These are phyloP conservation scores for Monilinia fructicola DNA, from an alignment of 2,329 filamentous ascomycete genomes.

Conservation along the genomic window DNA sequence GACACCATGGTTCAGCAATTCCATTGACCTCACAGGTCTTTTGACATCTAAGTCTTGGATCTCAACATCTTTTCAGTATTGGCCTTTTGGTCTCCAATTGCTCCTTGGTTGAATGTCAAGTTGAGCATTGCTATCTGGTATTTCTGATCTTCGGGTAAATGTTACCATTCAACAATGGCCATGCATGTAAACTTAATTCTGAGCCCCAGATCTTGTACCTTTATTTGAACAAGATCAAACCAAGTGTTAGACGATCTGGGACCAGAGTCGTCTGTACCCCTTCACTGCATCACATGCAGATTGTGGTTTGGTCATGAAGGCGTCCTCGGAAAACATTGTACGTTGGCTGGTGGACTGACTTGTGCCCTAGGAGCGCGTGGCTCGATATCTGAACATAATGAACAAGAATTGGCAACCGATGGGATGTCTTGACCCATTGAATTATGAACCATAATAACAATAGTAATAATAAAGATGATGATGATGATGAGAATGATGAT, in stretches of 20 bases:
- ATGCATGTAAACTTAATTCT: neutral
- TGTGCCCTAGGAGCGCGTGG: neutral
- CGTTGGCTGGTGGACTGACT: constrained; percentile 5
- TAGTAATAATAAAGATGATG: neutral
- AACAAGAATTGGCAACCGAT: neutral
- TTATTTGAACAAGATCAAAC: neutral
- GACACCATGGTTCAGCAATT: neutral
- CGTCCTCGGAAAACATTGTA: neutral
- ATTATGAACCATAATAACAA: neutral
- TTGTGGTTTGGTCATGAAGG: neutral
- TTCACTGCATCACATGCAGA: constrained; percentile 11
- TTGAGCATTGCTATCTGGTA: neutral
- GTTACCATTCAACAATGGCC: neutral
- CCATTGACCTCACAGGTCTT: neutral
- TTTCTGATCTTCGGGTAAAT: neutral
- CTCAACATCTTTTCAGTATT: neutral
- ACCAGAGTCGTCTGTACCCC: neutral
- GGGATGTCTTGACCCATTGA: neutral
- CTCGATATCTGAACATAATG: neutral
- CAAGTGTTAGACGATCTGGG: neutral
- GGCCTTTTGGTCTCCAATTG: neutral
- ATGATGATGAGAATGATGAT: too few species aligned
- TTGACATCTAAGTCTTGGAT: neutral
- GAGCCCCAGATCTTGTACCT: neutral
- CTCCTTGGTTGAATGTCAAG: neutral